A percentile compares a stretch with the other conserved stretches of the same genome.
Evolutionary conservation across 73 alveolate species (phyloP).

Genomic region (Stentor roeselii): DNA sequence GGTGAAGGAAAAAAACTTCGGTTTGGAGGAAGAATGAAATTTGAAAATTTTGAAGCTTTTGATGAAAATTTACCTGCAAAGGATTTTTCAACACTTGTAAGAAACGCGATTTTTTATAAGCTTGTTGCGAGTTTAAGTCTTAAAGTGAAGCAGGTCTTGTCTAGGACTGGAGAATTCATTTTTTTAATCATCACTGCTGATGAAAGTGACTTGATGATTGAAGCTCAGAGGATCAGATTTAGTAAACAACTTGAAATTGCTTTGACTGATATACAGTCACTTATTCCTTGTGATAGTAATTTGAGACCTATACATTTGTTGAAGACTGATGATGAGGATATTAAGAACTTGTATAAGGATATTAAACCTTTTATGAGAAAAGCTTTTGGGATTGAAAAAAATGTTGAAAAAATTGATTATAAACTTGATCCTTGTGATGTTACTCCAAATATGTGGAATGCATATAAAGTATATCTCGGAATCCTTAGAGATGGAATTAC

Average conservation of each 20-base stretch:
- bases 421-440: constrained; percentile 25
- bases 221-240: constrained; percentile 32
- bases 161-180: constrained; percentile 36
- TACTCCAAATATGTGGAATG: neutral
- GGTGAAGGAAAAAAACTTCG: neutral
- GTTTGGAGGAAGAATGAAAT: constrained; percentile 25
- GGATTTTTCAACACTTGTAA: constrained; percentile 37
- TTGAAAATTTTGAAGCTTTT: neutral
- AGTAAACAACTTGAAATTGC: constrained; percentile 40
- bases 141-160: constrained; percentile 31
- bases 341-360: neutral
- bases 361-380: neutral
- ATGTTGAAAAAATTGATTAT: neutral
- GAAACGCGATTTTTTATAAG: constrained; percentile 31
- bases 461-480: neutral
- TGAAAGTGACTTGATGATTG: constrained; percentile 2
- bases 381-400: neutral
- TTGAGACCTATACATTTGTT: constrained; percentile 35
- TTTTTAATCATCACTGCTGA: constrained; percentile 32
- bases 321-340: neutral
- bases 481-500: neutral
- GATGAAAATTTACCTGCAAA: constrained; percentile 22
- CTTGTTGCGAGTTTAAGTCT: constrained; percentile 33
- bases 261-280: constrained; percentile 33
- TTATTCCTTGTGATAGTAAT: constrained; percentile 45